These are phyloP conservation scores for Pluteus cervinus DNA, from an alignment of 768 basidiomycete genomes.

Conservation along the genomic window DNA sequence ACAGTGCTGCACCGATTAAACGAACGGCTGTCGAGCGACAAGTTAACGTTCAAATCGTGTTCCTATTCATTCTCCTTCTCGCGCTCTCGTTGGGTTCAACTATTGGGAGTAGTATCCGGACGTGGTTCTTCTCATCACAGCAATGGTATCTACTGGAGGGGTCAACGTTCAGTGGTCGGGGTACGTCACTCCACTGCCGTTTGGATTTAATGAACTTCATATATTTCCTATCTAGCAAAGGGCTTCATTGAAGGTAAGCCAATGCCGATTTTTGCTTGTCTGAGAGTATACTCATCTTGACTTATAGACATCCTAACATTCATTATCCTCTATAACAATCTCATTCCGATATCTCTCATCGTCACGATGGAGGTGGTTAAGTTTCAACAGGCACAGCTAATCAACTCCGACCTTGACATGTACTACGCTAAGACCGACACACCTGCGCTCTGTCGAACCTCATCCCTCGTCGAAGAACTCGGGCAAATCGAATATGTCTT, in stretches of 20 bases:
- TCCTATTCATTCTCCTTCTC: slow-evolving; percentile 84
- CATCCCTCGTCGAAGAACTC: slow-evolving; percentile 95
- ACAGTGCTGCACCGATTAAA: slow-evolving; percentile 92
- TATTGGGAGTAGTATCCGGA: slow-evolving; percentile 85
- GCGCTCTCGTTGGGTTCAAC: slow-evolving; percentile 88
- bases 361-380: slow-evolving; percentile 99
- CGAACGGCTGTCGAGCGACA: slow-evolving; percentile 92
- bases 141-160: slow-evolving; percentile 89
- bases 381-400: slow-evolving; percentile 94
- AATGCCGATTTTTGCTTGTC: too few species aligned
- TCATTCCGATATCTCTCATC: slow-evolving; percentile 98
- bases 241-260: slow-evolving; percentile 87
- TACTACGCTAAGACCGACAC: slow-evolving; percentile 95
- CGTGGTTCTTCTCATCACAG: slow-evolving; percentile 80
- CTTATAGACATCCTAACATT: slow-evolving; percentile 88
- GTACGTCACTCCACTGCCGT: slow-evolving; percentile 28
- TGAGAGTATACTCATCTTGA: slow-evolving; percentile 11
- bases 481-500: slow-evolving; percentile 98
- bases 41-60: slow-evolving; percentile 95
- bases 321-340: slow-evolving; percentile 97
- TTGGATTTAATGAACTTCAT: slow-evolving; percentile 2
- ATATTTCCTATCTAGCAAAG: slow-evolving; percentile 40
- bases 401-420: slow-evolving; percentile 98
- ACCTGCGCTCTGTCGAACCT: slow-evolving; percentile 95
- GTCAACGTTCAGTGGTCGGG: slow-evolving; percentile 53